Evolutionary conservation across 176 grass and related monocot genomes (phyloP), one percentile per base, ranked within the genome.

Genomic region (Cenchrus americanus): DNA sequence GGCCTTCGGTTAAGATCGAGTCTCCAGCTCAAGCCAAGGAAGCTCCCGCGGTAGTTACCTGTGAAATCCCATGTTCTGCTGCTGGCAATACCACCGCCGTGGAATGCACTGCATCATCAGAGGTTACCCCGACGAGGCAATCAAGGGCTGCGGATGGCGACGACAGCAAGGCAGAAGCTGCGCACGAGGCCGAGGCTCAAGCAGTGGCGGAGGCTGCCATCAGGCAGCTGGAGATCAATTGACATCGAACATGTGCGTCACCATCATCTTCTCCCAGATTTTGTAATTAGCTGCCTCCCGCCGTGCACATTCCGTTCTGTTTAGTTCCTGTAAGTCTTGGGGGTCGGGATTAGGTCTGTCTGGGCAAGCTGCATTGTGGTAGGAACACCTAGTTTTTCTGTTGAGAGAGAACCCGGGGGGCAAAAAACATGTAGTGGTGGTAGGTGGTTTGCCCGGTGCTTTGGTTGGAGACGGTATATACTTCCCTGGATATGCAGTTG

Each of bases 381-480:
- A 87, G 80, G 87, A 41, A 80, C 86, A 48, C 79, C 68, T 89
- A 92, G 87, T 11, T 89, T 92, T 93, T 93, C 62, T 77, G 73
- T 84, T 80, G 50, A 80, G 69, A 80, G 51, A 76, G 47, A 83
- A 86, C 15, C 50, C 1, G 43, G 80, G 48, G 76, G 26, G 18
- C 19, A 53, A 69, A 69, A 75, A 67, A 79, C 34, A 66, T 79
- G 65, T 51, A 66, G 86, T 83, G 72, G 86, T 80, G 72, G 80
- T 88, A 89, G 91, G 84, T 21, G 43, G 77, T 67, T 77, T 84
- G 81, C 84, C 87, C 71, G 26, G 86, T 69, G 77, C 52, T 62
- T 62, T 79, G 75, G 88, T 79, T 83, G 69, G 88, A 79, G 75
- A 83, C 82, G 80, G 80, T 69, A 37, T 87, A 87, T 87, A 87